phyloP scores from a whole-genome alignment of 2,329 filamentous ascomycete genomes.

The Fusarium sp. region DNA sequence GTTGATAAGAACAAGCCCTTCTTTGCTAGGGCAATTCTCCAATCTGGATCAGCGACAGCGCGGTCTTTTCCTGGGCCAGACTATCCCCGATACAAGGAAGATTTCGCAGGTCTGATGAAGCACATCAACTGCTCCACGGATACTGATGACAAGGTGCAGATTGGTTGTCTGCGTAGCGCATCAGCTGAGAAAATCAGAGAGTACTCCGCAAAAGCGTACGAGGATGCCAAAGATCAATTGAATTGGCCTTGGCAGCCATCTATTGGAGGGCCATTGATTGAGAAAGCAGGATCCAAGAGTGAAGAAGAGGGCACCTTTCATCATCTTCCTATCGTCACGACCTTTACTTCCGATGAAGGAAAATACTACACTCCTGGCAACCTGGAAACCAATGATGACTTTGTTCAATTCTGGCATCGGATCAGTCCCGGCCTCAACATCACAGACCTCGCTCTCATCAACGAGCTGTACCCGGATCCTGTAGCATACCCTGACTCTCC shows the following conservation, averaged over 20 bases:
- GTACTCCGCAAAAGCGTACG: conserved; percentile 1
- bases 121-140: background rate
- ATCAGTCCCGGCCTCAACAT: conserved; percentile 11
- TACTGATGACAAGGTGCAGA: background rate
- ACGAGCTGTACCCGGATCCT: conserved; percentile 4
- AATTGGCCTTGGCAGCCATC: conserved; percentile 22
- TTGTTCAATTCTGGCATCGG: conserved; percentile 14
- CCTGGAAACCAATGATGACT: conserved; percentile 15
- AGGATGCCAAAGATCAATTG: conserved; percentile 11
- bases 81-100: conserved; percentile 7
- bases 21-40: background rate
- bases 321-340: conserved; percentile 8
- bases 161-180: background rate
- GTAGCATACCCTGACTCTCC: conserved; percentile 3
- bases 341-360: conserved; percentile 5
- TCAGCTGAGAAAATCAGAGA: conserved; percentile 4
- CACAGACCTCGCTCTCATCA: conserved; percentile 7
- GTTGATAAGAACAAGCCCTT: background rate
- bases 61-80: background rate
- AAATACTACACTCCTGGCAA: conserved; percentile 14
- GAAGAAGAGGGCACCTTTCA: background rate
- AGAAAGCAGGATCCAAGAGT: conserved; percentile 1
- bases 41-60: conserved; percentile 16
- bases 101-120: conserved; percentile 1
- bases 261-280: conserved; percentile 2